Evolutionary conservation across 352 stramenopile species (phyloP).

Genomic region (Thalassiosira livingstoniorum): DNA sequence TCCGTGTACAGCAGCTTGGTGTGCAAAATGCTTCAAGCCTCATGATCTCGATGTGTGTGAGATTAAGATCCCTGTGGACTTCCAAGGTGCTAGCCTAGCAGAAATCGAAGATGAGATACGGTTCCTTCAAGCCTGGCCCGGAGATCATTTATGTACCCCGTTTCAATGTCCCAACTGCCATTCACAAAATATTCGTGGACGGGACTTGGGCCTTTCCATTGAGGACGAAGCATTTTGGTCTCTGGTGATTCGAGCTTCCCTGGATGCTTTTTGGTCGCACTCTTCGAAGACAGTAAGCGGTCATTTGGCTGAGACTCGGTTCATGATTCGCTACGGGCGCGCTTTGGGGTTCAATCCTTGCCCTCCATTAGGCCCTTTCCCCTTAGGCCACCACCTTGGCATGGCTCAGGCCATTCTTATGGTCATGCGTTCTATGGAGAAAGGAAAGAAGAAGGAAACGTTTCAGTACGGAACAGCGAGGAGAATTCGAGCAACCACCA

Average conservation of each 20-base stretch:
- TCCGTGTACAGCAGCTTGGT: conserved; percentile 21
- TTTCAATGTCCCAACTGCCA: conserved; percentile 43
- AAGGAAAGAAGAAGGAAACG: conserved; percentile 18
- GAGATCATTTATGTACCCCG: conserved; percentile 34
- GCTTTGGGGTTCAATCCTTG: conserved; percentile 10
- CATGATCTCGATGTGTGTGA: conserved; percentile 32
- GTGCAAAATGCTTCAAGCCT: conserved; percentile 23
- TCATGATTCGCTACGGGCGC: conserved; percentile 4
- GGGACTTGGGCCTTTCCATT: neutral
- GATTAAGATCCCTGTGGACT: conserved; percentile 23
- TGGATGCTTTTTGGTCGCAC: conserved; percentile 19
- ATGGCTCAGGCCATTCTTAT: conserved; percentile 27
- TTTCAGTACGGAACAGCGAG: conserved; percentile 33
- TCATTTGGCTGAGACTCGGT: conserved; percentile 21
- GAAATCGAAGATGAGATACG: conserved; percentile 38
- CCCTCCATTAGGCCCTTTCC: conserved; percentile 11
- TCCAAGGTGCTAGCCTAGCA: conserved; percentile 16
- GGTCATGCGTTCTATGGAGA: conserved; percentile 20
- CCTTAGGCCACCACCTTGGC: conserved; percentile 11
- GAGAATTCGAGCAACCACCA: conserved; percentile 10
- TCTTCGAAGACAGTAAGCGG: neutral
- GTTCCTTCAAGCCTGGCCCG: conserved; percentile 17
- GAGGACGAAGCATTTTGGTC: conserved; percentile 24
- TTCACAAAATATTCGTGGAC: conserved; percentile 34
- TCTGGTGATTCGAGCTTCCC: conserved; percentile 11